Percentiles rank a stretch among this genome's conserved stretches.
These are phyloP conservation scores for Penicillium hordei DNA, from an alignment of 2,329 filamentous ascomycete species.

Conservation along the genomic window DNA sequence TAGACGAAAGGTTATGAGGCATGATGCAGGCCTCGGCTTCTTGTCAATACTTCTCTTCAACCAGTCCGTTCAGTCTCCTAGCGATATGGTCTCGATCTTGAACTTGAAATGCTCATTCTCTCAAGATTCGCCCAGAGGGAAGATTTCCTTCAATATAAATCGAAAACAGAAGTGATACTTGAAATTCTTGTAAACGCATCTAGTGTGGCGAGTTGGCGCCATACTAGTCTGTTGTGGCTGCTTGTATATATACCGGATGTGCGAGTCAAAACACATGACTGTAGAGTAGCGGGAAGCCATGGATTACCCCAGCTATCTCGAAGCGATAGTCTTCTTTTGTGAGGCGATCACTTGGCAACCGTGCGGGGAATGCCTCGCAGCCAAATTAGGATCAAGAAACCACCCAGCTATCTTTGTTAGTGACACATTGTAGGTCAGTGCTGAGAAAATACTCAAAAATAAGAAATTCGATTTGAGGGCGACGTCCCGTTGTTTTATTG, in stretches of 20 bases:
- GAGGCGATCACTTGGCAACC: conserved; percentile 8
- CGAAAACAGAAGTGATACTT: background rate
- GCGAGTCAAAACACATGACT: background rate
- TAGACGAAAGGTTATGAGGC: background rate
- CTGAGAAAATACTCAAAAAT: background rate
- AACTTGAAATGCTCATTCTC: background rate
- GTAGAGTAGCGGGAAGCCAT: background rate
- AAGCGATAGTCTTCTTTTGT: background rate
- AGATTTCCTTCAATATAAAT: too few species aligned
- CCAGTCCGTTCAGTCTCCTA: background rate
- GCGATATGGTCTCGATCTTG: too few species aligned
- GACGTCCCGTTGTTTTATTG: background rate
- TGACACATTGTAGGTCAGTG: background rate
- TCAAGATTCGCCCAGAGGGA: background rate
- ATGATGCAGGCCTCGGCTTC: background rate
- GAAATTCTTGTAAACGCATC: background rate
- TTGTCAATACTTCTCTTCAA: background rate
- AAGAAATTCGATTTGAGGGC: background rate
- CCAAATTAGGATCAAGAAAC: background rate
- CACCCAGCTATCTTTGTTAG: background rate
- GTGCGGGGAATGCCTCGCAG: conserved; percentile 6
- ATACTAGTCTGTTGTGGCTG: background rate
- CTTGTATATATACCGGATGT: too few species aligned
- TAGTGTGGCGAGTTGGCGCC: too few species aligned
- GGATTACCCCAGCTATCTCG: background rate